A percentile compares a stretch with the other conserved stretches of the same genome.
Conservation (phyloP, 164 flowering plant species). For the Houttuynia cordata region DNA sequence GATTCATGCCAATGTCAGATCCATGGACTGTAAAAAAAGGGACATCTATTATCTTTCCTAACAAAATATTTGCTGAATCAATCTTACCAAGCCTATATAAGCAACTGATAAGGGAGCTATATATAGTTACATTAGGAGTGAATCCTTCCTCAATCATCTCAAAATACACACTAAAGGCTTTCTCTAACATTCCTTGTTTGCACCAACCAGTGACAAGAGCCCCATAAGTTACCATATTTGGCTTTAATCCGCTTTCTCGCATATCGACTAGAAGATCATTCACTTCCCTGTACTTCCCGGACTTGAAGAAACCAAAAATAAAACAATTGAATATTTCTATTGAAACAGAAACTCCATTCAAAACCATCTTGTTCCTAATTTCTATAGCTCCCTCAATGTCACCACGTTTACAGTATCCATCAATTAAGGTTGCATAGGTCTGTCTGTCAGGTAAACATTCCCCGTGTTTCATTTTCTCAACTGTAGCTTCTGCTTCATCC, state of each 20-base stretch:
- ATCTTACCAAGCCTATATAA: constrained; percentile 48
- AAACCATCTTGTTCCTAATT: constrained; percentile 50
- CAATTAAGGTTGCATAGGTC: constrained; percentile 58
- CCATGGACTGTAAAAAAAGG: constrained; percentile 16
- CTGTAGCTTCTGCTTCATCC: constrained; percentile 55
- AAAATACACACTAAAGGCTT: constrained; percentile 40
- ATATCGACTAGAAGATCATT: constrained; percentile 45
- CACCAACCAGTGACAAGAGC: constrained; percentile 75
- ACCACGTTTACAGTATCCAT: constrained; percentile 69
- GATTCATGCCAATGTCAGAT: background rate
- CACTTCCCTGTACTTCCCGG: constrained; percentile 22
- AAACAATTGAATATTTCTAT: constrained; percentile 71
- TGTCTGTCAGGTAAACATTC: constrained; percentile 55
- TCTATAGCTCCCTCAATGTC: constrained; percentile 42
- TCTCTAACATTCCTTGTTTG: constrained; percentile 45
- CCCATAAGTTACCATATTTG: constrained; percentile 60
- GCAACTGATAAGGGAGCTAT: constrained; percentile 46
- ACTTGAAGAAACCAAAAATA: constrained; percentile 42
- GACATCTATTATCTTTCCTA: constrained; percentile 50
- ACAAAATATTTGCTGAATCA: constrained; percentile 49
- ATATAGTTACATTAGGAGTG: constrained; percentile 45
- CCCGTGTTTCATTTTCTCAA: constrained; percentile 47
- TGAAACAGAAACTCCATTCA: constrained; percentile 28
- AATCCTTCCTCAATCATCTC: constrained; percentile 58
- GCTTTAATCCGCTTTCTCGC: constrained; percentile 30